Percentiles rank a stretch among this genome's conserved stretches.
Conservation (phyloP, 2,329 filamentous ascomycete genomes). For the Daldinia eschscholtzii region DNA sequence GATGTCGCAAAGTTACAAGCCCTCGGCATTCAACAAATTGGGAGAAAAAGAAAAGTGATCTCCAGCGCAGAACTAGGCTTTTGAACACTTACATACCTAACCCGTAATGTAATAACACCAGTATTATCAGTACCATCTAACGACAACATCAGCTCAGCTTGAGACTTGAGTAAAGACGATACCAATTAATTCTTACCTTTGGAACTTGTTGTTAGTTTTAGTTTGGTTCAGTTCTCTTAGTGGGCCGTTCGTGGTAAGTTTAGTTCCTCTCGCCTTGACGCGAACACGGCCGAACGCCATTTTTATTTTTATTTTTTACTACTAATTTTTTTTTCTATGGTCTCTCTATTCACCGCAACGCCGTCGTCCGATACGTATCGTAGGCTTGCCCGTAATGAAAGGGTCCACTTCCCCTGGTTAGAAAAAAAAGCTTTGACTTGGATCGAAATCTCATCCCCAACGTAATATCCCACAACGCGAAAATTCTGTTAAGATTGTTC, state of each 20-base stretch:
- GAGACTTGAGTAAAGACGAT: constrained; percentile 24
- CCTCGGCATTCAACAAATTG: constrained; percentile 35
- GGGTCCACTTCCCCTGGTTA: constrained; percentile 37
- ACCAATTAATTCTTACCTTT: constrained; percentile 36
- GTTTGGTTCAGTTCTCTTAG: constrained; percentile 20
- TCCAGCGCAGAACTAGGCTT: constrained; percentile 27
- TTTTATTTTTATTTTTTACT: constrained; percentile 2
- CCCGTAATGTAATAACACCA: neutral
- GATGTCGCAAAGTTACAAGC: constrained; percentile 30
- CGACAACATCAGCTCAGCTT: constrained; percentile 28
- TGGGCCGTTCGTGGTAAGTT: constrained; percentile 22
- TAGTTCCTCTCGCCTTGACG: neutral
- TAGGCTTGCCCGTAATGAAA: constrained; percentile 29
- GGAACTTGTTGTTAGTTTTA: constrained; percentile 36
- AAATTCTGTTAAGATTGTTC: constrained; percentile 38
- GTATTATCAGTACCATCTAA: constrained; percentile 4
- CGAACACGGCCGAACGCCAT: constrained; percentile 16
- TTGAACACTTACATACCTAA: constrained; percentile 5
- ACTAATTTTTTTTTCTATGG: neutral
- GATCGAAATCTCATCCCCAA: constrained; percentile 36
- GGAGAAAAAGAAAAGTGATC: constrained; percentile 12
- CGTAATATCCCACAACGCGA: constrained; percentile 38
- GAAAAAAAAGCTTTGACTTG: constrained; percentile 35
- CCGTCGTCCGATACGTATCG: constrained; percentile 33
- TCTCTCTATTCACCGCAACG: constrained; percentile 39